Percentiles rank a stretch among this genome's conserved stretches.
phyloP scores from a whole-genome alignment of 2,329 filamentous ascomycete species.

The Colletotrichum somersetense region DNA sequence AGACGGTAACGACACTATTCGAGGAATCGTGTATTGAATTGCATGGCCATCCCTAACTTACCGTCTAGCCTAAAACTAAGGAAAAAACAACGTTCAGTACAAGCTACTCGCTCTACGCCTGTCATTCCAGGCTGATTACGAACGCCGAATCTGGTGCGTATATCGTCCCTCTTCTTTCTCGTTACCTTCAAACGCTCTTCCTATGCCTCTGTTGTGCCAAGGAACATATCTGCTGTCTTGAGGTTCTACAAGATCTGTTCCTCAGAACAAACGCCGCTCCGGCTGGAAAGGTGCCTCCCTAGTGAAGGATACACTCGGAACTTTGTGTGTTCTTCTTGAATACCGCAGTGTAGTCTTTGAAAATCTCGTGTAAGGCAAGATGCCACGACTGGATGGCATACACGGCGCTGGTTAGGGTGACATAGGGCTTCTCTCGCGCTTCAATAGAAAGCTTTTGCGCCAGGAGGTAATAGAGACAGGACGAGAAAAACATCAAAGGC shows the following conservation, averaged over 20 bases:
- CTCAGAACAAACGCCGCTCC: neutral
- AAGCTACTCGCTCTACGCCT: neutral
- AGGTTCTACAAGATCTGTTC: constrained; percentile 7
- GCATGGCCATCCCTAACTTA: neutral
- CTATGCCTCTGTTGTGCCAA: constrained; percentile 1
- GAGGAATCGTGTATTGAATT: no score
- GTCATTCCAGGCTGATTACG: neutral
- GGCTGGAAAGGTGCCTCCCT: neutral
- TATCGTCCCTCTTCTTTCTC: neutral
- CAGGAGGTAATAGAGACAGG: neutral
- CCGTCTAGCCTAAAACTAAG: neutral
- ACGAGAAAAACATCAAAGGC: neutral
- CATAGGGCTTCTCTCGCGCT: neutral
- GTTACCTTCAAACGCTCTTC: neutral
- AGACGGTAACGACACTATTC: no score
- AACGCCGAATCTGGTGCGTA: no score
- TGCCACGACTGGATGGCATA: constrained; percentile 4
- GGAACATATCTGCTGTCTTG: neutral
- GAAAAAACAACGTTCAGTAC: neutral
- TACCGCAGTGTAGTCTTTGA: neutral
- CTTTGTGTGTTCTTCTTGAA: neutral
- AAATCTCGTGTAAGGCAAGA: neutral
- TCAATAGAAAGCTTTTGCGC: neutral
- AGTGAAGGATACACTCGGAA: constrained; percentile 5
- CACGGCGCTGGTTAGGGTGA: neutral